Evolutionary conservation across 257 asterid genomes (phyloP).

Genomic region (Lavandula angustifolia): DNA sequence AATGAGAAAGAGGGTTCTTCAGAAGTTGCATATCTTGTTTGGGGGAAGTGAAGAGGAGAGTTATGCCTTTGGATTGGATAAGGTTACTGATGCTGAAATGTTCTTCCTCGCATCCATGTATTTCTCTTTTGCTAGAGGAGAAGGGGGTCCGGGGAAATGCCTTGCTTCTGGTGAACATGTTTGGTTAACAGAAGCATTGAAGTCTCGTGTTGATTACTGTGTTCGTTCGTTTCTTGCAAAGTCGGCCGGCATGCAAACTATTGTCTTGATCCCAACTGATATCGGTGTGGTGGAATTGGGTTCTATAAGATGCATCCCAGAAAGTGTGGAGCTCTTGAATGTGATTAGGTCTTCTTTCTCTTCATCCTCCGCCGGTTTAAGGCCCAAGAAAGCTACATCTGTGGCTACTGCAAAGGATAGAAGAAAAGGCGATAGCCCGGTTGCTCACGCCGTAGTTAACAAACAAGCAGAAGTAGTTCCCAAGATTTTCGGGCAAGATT

Average conservation of each 20-base stretch:
- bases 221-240: conserved; percentile 69
- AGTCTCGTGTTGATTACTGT: conserved; percentile 56
- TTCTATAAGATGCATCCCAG: conserved; percentile 63
- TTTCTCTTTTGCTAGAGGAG: conserved; percentile 64
- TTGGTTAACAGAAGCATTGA: conserved; percentile 61
- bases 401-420: conserved; percentile 32
- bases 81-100: conserved; percentile 83
- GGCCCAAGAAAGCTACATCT: conserved; percentile 49
- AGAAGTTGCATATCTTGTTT: conserved; percentile 59
- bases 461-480: conserved; percentile 39
- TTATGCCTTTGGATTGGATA: conserved; percentile 76
- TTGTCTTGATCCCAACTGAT: conserved; percentile 79
- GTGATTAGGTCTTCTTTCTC: conserved; percentile 55
- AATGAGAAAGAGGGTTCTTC: conserved; percentile 78
- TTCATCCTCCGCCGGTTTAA: conserved; percentile 36
- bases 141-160: conserved; percentile 82
- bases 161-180: conserved; percentile 58
- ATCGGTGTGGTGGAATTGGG: conserved; percentile 87
- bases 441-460: conserved; percentile 29
- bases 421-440: conserved; percentile 29
- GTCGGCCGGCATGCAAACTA: conserved; percentile 73
- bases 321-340: conserved; percentile 52
- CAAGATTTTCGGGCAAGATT: conserved; percentile 65
- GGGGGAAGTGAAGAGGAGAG: conserved; percentile 81
- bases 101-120: conserved; percentile 90